Evolutionary conservation across 2,329 filamentous ascomycete species (phyloP).

Genomic region (Alternaria metachromatica): DNA sequence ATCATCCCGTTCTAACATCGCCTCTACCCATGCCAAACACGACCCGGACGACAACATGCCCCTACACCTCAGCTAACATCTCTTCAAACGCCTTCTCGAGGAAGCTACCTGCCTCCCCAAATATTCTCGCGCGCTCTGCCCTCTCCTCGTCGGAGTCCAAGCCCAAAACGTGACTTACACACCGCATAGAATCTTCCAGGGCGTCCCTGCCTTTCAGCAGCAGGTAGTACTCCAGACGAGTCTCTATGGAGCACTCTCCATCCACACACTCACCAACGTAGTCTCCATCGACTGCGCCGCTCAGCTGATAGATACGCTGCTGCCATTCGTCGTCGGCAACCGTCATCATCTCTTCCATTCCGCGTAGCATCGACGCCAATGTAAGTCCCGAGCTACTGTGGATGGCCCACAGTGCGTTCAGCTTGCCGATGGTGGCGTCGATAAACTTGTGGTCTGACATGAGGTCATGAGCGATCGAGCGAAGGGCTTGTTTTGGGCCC

Average conservation of each 20-base stretch:
- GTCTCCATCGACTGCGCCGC: neutral
- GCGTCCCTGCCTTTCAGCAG: slow-evolving; percentile 18
- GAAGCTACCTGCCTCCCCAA: slow-evolving; percentile 23
- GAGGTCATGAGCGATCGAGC: slow-evolving; percentile 17
- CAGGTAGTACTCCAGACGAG: slow-evolving; percentile 26
- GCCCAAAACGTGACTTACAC: slow-evolving; percentile 12
- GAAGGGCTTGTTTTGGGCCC: slow-evolving; percentile 2
- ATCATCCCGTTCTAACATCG: neutral
- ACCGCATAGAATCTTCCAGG: slow-evolving; percentile 20
- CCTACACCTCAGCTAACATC: neutral
- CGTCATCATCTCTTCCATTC: slow-evolving; percentile 22
- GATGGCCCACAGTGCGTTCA: slow-evolving; percentile 17
- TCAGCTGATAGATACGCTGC: slow-evolving; percentile 14
- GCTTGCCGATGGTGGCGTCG: slow-evolving; percentile 8
- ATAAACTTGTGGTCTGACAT: slow-evolving; percentile 1
- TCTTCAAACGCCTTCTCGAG: slow-evolving; percentile 14
- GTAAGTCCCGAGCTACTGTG: neutral
- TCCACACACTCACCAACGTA: slow-evolving; percentile 14
- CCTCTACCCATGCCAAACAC: no score
- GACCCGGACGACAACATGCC: neutral
- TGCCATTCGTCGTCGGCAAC: slow-evolving; percentile 18
- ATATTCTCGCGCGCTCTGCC: slow-evolving; percentile 7
- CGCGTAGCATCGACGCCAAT: slow-evolving; percentile 18
- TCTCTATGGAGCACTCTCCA: slow-evolving; percentile 18
- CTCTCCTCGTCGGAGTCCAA: slow-evolving; percentile 18